A percentile compares a stretch with the other conserved stretches of the same genome.
phyloP scores from a whole-genome alignment of 768 basidiomycete species.

The Boletus eberwhitei region DNA sequence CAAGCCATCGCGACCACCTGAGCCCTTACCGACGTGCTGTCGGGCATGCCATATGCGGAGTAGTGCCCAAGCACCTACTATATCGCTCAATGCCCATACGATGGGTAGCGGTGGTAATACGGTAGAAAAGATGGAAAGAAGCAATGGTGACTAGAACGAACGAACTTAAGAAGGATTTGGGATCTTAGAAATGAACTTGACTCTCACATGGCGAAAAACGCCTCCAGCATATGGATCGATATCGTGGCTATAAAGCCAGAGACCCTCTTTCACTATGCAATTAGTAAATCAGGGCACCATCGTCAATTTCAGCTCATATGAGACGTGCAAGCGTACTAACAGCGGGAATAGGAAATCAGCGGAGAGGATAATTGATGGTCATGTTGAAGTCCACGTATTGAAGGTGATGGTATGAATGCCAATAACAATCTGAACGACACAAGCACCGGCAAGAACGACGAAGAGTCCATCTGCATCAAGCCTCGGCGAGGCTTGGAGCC shows the following conservation, averaged over 20 bases:
- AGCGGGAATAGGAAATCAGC: constrained; percentile 70
- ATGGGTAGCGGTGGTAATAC: constrained; percentile 57
- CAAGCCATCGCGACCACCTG: constrained; percentile 51
- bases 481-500: no score
- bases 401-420: constrained; percentile 41
- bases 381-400: constrained; percentile 45
- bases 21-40: constrained; percentile 40
- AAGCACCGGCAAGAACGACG: constrained; percentile 37
- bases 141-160: constrained; percentile 62
- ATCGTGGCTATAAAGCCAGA: constrained; percentile 74
- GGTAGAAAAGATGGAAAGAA: constrained; percentile 72
- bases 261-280: constrained; percentile 72
- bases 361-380: constrained; percentile 81
- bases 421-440: constrained; percentile 50
- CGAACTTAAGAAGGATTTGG: background rate
- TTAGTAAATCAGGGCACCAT: constrained; percentile 8
- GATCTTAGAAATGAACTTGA: background rate
- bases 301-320: background rate
- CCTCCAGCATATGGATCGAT: constrained; percentile 88
- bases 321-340: constrained; percentile 44
- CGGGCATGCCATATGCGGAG: constrained; percentile 65
- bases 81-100: constrained; percentile 71
- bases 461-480: background rate
- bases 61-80: constrained; percentile 64
- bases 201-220: constrained; percentile 77